Evolutionary conservation across 495 filamentous ascomycete genomes (phyloP).

Genomic region (Collariella sp.): DNA sequence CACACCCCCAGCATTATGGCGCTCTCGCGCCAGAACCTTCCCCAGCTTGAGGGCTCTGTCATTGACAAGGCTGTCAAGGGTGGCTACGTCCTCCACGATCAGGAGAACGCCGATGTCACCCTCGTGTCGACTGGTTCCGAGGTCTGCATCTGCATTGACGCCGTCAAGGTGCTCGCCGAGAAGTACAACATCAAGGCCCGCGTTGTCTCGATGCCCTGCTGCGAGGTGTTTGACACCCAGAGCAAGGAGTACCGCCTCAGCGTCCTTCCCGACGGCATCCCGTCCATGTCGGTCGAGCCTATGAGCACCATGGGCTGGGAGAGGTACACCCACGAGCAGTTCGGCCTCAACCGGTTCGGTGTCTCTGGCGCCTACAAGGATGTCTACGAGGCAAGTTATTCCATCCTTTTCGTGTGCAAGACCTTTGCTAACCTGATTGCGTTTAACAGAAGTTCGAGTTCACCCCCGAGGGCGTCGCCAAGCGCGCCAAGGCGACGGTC

Average conservation of each 20-base stretch:
- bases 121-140: slow-evolving; percentile 94
- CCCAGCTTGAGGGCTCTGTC: slow-evolving; percentile 88
- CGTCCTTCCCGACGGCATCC: slow-evolving; percentile 90
- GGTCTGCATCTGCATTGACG: slow-evolving; percentile 86
- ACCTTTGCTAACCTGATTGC: slow-evolving; percentile 13
- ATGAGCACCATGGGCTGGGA: slow-evolving; percentile 94
- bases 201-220: slow-evolving; percentile 93
- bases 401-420: background rate
- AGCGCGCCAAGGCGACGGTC: slow-evolving; percentile 83
- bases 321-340: slow-evolving; percentile 97
- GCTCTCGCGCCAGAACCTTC: slow-evolving; percentile 95
- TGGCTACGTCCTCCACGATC: slow-evolving; percentile 83
- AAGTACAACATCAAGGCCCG: slow-evolving; percentile 81
- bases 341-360: slow-evolving; percentile 97
- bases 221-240: slow-evolving; percentile 95
- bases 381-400: slow-evolving; percentile 73
- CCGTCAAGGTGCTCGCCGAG: slow-evolving; percentile 82
- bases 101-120: slow-evolving; percentile 75
- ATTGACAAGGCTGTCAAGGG: slow-evolving; percentile 85
- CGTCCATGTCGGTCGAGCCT: slow-evolving; percentile 86
- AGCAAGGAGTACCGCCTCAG: slow-evolving; percentile 85
- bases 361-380: slow-evolving; percentile 95
- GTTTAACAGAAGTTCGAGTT: slow-evolving; percentile 87
- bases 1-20: slow-evolving; percentile 88
- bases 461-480: slow-evolving; percentile 89